Percentiles rank a stretch among this genome's conserved stretches.
These are phyloP conservation scores for Ustulina deusta DNA, from an alignment of 2,329 filamentous ascomycete genomes.

Conservation along the genomic window DNA sequence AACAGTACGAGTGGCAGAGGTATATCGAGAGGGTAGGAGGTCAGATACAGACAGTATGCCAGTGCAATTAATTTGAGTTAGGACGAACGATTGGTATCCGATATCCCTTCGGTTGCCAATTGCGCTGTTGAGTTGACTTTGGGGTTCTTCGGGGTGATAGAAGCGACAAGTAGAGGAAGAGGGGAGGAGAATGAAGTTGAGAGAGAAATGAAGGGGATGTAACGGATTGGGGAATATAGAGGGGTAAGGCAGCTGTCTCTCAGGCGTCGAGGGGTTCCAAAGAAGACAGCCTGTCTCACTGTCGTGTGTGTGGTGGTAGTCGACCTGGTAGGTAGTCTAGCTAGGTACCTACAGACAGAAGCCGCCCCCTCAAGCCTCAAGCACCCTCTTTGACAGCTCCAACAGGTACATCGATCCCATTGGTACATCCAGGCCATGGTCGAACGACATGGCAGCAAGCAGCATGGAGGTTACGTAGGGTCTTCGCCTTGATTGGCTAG, in stretches of 20 bases:
- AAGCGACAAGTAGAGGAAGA: constrained; percentile 38
- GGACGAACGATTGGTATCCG: constrained; percentile 28
- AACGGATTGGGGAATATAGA: constrained; percentile 41
- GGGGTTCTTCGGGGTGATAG: constrained; percentile 23
- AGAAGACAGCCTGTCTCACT: constrained; percentile 31
- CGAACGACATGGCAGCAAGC: constrained; percentile 22
- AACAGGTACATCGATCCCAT: constrained; percentile 13
- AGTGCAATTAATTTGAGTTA: constrained; percentile 14
- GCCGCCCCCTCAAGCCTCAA: constrained; percentile 23
- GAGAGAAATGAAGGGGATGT: constrained; percentile 45
- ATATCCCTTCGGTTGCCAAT: constrained; percentile 33
- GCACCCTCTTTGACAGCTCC: constrained; percentile 14
- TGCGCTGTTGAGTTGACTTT: constrained; percentile 39
- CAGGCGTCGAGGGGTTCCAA: constrained; percentile 35
- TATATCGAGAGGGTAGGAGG: constrained; percentile 3
- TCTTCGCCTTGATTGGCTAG: constrained; percentile 38
- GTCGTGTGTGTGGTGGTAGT: not conserved
- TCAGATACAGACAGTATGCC: constrained; percentile 2
- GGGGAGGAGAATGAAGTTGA: constrained; percentile 34
- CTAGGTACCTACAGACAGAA: not conserved
- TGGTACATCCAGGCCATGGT: constrained; percentile 8
- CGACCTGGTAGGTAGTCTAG: not conserved
- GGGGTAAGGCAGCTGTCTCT: constrained; percentile 41
- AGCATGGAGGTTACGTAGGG: constrained; percentile 38
- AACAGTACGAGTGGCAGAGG: constrained; percentile 15